Conservation (phyloP, 495 filamentous ascomycete genomes). For the Penicillium daleae region DNA sequence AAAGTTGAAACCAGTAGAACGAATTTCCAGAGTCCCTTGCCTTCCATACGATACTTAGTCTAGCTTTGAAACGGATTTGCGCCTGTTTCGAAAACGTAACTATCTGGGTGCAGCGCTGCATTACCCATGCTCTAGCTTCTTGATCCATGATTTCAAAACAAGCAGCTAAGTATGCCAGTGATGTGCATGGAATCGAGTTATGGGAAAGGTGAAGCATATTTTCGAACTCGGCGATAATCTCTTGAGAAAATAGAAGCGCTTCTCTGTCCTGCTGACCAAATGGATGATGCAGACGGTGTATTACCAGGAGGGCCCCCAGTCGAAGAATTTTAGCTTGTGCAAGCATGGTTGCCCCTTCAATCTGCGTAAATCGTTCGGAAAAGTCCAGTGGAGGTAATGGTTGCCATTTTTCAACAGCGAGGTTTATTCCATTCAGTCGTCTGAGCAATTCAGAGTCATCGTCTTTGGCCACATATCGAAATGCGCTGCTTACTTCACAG, state of each 20-base stretch:
- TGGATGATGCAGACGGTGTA: constrained; percentile 22
- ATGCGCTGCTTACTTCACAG: constrained; percentile 2
- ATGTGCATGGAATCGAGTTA: constrained; percentile 22
- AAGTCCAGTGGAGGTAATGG: constrained; percentile 11
- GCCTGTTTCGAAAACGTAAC: constrained; percentile 24
- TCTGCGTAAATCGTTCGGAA: constrained; percentile 15
- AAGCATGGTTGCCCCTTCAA: constrained; percentile 17
- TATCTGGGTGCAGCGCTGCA: constrained; percentile 5
- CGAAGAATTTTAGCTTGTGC: constrained; percentile 23
- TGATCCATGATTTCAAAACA: constrained; percentile 18
- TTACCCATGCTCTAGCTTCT: neutral
- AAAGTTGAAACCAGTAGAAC: constrained; percentile 25
- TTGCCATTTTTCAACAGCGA: constrained; percentile 17
- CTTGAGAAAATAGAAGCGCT: constrained; percentile 6
- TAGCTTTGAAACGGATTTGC: constrained; percentile 9
- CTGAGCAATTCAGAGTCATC: neutral
- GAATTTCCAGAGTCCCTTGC: constrained; percentile 10
- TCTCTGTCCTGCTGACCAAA: constrained; percentile 15
- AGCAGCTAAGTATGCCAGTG: constrained; percentile 23
- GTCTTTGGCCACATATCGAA: constrained; percentile 1
- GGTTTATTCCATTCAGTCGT: constrained; percentile 4
- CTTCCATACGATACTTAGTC: constrained; percentile 13
- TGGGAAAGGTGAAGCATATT: constrained; percentile 11
- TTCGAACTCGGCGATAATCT: constrained; percentile 22
- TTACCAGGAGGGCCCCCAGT: constrained; percentile 17